A percentile compares a stretch with the other conserved stretches of the same genome.
Evolutionary conservation across 2,329 filamentous ascomycete genomes (phyloP).

Genomic region (Trichoderma aggressivum): DNA sequence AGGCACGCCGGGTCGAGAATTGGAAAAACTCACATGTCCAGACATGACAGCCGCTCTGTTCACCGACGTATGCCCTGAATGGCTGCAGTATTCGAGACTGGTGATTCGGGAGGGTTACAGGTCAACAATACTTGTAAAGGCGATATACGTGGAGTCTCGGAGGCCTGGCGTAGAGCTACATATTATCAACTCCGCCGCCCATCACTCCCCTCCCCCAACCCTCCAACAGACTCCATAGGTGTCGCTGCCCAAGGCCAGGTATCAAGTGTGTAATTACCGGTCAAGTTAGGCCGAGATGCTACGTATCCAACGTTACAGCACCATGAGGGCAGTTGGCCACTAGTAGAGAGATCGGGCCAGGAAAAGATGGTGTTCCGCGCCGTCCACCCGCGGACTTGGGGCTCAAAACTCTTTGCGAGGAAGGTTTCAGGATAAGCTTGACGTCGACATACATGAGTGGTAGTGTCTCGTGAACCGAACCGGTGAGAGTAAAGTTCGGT

Average conservation of each 20-base stretch:
- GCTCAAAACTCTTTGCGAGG: background rate
- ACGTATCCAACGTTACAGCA: conserved; percentile 18
- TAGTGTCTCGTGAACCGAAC: conserved; percentile 18
- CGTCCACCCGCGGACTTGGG: conserved; percentile 1
- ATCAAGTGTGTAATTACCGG: conserved; percentile 13
- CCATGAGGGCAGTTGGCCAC: background rate
- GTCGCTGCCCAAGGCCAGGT: conserved; percentile 27
- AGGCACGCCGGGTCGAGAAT: background rate
- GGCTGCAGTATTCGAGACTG: background rate
- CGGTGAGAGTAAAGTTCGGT: background rate
- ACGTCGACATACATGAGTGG: conserved; percentile 20
- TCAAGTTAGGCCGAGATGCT: conserved; percentile 26
- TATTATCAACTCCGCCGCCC: conserved; percentile 10
- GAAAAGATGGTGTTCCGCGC: background rate
- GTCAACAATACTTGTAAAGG: background rate
- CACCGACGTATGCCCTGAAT: background rate
- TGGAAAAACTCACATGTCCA: background rate
- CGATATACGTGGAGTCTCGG: background rate
- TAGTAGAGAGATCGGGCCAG: background rate
- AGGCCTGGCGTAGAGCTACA: conserved; percentile 10
- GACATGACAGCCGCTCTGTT: background rate
- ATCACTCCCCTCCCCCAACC: background rate
- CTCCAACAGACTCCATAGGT: conserved; percentile 16
- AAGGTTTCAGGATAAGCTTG: background rate
- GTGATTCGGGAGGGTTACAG: background rate